These are phyloP conservation scores for Tardiomyces depauwii DNA, from an alignment of 1,139 yeast species.

Conservation along the genomic window DNA sequence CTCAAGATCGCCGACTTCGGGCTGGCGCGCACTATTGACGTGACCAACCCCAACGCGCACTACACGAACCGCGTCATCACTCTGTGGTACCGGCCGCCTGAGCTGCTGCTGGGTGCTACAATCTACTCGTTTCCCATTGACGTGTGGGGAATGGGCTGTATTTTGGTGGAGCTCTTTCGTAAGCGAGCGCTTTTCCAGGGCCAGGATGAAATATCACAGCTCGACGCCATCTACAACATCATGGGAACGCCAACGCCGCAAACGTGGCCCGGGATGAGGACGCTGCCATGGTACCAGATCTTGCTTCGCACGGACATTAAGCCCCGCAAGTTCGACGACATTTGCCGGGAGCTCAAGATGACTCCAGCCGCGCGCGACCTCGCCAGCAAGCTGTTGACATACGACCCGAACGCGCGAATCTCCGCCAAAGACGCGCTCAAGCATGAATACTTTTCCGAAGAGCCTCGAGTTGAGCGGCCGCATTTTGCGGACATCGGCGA, in stretches of 20 bases:
- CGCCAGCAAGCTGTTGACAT: slow-evolving; percentile 47
- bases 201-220: slow-evolving; percentile 75
- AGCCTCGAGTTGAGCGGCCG: slow-evolving; percentile 51
- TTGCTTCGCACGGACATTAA: slow-evolving; percentile 47
- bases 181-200: slow-evolving; percentile 78
- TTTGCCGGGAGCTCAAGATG: slow-evolving; percentile 30
- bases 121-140: slow-evolving; percentile 87
- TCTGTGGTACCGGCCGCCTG: slow-evolving; percentile 97
- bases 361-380: slow-evolving; percentile 53
- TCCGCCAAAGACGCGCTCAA: slow-evolving; percentile 50
- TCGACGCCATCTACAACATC: slow-evolving; percentile 60
- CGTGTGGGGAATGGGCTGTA: slow-evolving; percentile 95
- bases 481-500: slow-evolving; percentile 56
- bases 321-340: slow-evolving; percentile 37
- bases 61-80: slow-evolving; percentile 94
- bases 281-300: slow-evolving; percentile 89
- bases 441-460: slow-evolving; percentile 60
- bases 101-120: slow-evolving; percentile 78
- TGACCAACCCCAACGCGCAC: slow-evolving; percentile 21
- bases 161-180: slow-evolving; percentile 69
- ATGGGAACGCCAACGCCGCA: slow-evolving; percentile 78
- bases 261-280: slow-evolving; percentile 69
- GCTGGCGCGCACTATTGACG: slow-evolving; percentile 48
- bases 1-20: slow-evolving; percentile 92
- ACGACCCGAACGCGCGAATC: slow-evolving; percentile 59